Evolutionary conservation across 352 stramenopile species (phyloP).

Genomic region (Phytophthora pluvialis): DNA sequence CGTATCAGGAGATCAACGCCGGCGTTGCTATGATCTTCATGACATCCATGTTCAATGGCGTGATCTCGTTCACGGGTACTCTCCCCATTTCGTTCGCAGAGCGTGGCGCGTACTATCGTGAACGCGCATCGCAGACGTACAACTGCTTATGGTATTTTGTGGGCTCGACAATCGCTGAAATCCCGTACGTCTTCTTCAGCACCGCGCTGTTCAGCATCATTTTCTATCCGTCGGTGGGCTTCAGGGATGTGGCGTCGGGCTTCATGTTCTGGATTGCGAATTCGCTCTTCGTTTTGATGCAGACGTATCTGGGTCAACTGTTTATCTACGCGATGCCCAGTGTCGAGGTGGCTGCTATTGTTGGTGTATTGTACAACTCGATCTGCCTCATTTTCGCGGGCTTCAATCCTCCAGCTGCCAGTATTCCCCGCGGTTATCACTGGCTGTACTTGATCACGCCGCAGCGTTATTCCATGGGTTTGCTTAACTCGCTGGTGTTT

Average conservation of each 20-base stretch:
- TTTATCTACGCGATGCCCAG: conserved; percentile 45
- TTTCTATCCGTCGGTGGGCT: conserved; percentile 57
- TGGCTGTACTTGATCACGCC: conserved; percentile 56
- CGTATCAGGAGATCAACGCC: conserved; percentile 47
- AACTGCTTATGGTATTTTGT: conserved; percentile 71
- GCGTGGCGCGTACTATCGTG: conserved; percentile 76
- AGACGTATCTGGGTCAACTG: conserved; percentile 46
- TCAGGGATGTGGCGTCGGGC: conserved; percentile 38
- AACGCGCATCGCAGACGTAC: conserved; percentile 86
- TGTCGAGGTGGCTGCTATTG: conserved; percentile 44
- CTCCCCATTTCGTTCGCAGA: conserved; percentile 83
- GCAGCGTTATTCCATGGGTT: conserved; percentile 36
- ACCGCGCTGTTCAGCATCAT: conserved; percentile 48
- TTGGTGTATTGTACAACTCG: conserved; percentile 46
- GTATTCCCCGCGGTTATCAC: conserved; percentile 43
- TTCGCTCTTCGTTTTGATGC: conserved; percentile 42
- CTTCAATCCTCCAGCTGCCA: conserved; percentile 41
- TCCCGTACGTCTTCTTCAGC: conserved; percentile 57
- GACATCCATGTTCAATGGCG: conserved; percentile 73
- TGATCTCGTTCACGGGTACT: conserved; percentile 77
- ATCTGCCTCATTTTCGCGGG: conserved; percentile 52
- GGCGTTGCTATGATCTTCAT: conserved; percentile 83
- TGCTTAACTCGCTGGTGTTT: conserved; percentile 44
- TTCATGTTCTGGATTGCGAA: conserved; percentile 51
- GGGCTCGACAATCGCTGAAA: conserved; percentile 80